Base-by-base conservation (phyloP, 2,329 filamentous ascomycete species). In the Coniochaeta hoffmannii region DNA sequence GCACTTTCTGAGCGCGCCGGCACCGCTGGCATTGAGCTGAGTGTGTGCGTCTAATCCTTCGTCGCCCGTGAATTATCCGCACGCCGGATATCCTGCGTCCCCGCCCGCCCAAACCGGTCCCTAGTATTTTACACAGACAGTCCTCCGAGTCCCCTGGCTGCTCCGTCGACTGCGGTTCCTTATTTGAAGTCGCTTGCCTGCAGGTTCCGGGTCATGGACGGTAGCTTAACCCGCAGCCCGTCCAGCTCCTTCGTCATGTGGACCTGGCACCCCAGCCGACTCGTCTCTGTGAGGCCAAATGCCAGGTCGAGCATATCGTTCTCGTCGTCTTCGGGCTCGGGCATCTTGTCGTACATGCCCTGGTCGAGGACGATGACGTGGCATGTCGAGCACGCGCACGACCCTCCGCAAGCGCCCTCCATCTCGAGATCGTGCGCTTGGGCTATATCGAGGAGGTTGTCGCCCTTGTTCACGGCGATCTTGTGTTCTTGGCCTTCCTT, bases 371-470 rank as follows among this genome's bases (percentile, higher is more conserved):
- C 88, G 59, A 96, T 91, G 56, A 96, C 87, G 73, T 96, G 91
- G 75, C 91, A 96, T 6, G 91, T 96, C 56, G 89, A 94, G 75
- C 91, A 96, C 55, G 91, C 91, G 72, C 91, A 96, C 32, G 89
- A 94, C 22, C 91, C 94, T 62, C 94, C 94, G 67, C 94, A 99
- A 12, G 94, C 94, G 59, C 94, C 92, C 77, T 99, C 94, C 93
- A 99, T 97, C 71, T 99, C 94, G 41, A 99, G 77, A 67, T 97
- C 93, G 71, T 97, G 83, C 49, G 88, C 90, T 70, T 97, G 93
- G 22, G 93, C 94, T 66, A 99, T 93, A 66, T 97, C 93, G 55
- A 99, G 80, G 54, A 99, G 77, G 71, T 99, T 99, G 72, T 96
- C 91, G 52, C 94, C 94, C 64, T 88, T 85, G 14, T 83, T 78